Base-by-base conservation (phyloP, 345 rosid species). In the Melaleuca alternifolia region DNA sequence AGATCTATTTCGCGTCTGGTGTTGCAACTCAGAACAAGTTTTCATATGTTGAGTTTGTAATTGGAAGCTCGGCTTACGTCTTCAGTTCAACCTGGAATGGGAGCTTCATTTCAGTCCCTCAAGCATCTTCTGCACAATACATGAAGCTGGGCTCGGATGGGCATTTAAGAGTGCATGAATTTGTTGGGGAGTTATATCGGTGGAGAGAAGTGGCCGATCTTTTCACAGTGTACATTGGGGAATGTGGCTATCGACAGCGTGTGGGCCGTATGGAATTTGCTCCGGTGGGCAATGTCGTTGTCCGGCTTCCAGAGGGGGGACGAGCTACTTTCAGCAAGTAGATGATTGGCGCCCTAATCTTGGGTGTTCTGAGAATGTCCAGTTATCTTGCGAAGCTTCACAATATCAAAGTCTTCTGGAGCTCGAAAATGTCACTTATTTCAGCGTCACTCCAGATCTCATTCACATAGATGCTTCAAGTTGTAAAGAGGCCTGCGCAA, bases 101-200 rank as follows among this genome's bases (percentile, higher is more conserved):
- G 2, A 24, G 48, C 28, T 61, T 30, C 5, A 14, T 52, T 6
- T 13, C 51, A 11, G 26, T 23, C 9, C 11, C 26, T 44, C 15
- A 26, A 46, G n/a, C 83, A 5, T 53, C 84, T 21, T 84, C 85
- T 26, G n/a, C 84, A 11, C 85, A 62, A 28, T 86, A 77, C 86
- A 51, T 87, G 71, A 86, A 65, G n/a, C 54, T 90, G 54, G 88
- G 71, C 21, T 9, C 85, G 2, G 88, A 90, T 84, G 91, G 93
- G 10, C 88, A 87, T 81, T 87, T 90, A 26, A 85, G 54, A 61
- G 84, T 85, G 51, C 85, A 89, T 28, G 86, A 82, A 1, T 56
- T 23, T 24, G 28, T 3, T 56, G 9, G 12, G n/a, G 9, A 9
- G 11, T 2, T 2, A 53, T 37, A 84, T 15, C n/a, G 21, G 7